phyloP scores from a whole-genome alignment of 345 rosid genomes.

The Litchi chinensis region DNA sequence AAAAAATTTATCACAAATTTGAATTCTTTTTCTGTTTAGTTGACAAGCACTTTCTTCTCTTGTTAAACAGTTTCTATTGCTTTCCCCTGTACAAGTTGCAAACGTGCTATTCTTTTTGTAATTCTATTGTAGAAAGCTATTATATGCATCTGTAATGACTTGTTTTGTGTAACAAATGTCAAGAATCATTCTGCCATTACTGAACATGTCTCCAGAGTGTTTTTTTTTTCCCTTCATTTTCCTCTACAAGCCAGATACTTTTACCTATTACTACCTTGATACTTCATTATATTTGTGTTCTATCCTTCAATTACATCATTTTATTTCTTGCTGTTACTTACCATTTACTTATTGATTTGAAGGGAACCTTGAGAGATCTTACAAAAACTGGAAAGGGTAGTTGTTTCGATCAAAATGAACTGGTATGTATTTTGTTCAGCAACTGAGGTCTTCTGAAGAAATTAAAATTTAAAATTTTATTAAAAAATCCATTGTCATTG shows the following conservation, averaged over 20 bases:
- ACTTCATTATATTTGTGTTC: neutral
- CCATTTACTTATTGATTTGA: constrained; percentile 13
- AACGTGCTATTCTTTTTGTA: too few relatives aligned
- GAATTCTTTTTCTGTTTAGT: neutral
- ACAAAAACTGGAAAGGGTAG: constrained; percentile 39
- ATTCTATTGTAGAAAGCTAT: too few relatives aligned
- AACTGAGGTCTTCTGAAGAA: neutral
- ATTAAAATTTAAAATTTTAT: neutral
- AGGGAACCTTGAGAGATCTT: constrained; percentile 60
- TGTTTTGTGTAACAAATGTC: neutral
- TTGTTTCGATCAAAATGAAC: constrained; percentile 36
- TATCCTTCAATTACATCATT: constrained; percentile 1
- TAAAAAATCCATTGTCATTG: neutral
- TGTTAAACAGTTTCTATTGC: neutral
- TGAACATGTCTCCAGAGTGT: neutral
- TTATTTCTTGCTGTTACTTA: constrained; percentile 18
- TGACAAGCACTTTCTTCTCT: neutral
- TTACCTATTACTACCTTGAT: neutral
- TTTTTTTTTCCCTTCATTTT: neutral
- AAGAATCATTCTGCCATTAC: neutral
- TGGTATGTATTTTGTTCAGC: constrained; percentile 33
- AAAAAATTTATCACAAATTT: neutral
- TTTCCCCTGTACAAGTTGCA: too few relatives aligned
- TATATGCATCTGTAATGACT: neutral
- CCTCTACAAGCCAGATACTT: neutral